Evolutionary conservation across 2,329 filamentous ascomycete genomes (phyloP), one percentile per base, ranked within the genome.

Genomic region (Colletotrichum camelliae): DNA sequence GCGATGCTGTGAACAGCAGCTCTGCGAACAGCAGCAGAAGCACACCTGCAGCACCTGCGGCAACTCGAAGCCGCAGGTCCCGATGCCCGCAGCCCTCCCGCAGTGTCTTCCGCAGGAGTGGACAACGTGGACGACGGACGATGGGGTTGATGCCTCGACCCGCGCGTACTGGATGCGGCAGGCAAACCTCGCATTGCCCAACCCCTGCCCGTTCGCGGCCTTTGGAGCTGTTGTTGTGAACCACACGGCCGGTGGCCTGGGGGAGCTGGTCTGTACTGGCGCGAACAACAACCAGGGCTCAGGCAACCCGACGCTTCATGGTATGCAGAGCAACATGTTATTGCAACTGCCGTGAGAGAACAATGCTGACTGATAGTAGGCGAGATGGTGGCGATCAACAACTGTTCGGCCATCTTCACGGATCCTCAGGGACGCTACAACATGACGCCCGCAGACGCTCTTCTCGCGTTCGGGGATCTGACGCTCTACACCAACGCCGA

Each of bases 401-500:
- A 90, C 81, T 91, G 89, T 83, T 87, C 87, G 1, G 69, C 77
- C 4, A 83, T 91, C 66, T 82, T 91, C 13, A 88, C 86, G 0
- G 85, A 87, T 77, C 85, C 87, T 0, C 55, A 80, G 5, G 88
- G 89, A 2, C 81, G 82, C 1, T 90, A 88, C 80, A 84, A 83
- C 4, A 79, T 91, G 55, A 84, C 82, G 1, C 79, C 85, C 0
- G 65, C 79, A 10, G 84, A 87, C 70, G 85, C 88, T 0, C 79
- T 85, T n/a, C 80, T 78, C 4, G 89, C 89, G 1, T 90, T 89
- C 77, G 75, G 81, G 4, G 77, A 84, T 18, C 80, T 91, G n/a
- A 86, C 86, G 7, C 80, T 91, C 5, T 91, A 91, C 80, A 91
- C 89, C 27, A 91, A 89, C 79, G 89, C 87, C 3, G 89, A 91